A percentile compares a stretch with the other conserved stretches of the same genome.
Conservation (phyloP, 2,329 filamentous ascomycete genomes). For the Talaromyces sp. region DNA sequence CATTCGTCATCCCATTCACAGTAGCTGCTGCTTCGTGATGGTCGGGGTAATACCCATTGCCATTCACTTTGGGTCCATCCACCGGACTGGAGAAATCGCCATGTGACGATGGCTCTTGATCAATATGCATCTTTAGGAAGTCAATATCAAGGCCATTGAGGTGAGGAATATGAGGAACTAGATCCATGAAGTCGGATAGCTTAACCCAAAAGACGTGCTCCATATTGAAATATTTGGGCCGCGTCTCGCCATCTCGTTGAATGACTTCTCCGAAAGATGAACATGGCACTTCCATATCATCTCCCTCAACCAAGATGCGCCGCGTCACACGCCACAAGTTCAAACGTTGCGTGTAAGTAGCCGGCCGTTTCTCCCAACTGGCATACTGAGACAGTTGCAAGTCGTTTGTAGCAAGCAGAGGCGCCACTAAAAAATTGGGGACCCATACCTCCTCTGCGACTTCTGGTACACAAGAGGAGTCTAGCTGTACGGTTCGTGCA, state of each 20-base stretch:
- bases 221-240: constrained; percentile 48
- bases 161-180: constrained; percentile 48
- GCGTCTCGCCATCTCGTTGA: constrained; percentile 41
- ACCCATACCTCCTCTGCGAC: constrained; percentile 46
- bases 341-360: constrained; percentile 41
- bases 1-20: constrained; percentile 34
- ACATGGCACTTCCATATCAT: constrained; percentile 35
- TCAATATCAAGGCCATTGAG: constrained; percentile 42
- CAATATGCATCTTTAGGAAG: constrained; percentile 41
- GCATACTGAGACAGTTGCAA: constrained; percentile 48
- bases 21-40: constrained; percentile 23
- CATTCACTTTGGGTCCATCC: constrained; percentile 29
- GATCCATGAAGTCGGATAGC: constrained; percentile 50
- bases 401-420: constrained; percentile 48
- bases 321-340: constrained; percentile 49
- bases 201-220: constrained; percentile 52
- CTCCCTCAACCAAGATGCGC: constrained; percentile 43
- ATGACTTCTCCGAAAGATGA: constrained; percentile 39
- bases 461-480: constrained; percentile 35
- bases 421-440: constrained; percentile 48
- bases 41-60: constrained; percentile 24
- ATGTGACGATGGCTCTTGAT: constrained; percentile 32
- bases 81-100: constrained; percentile 16
- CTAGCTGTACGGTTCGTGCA: constrained; percentile 42
- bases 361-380: constrained; percentile 45